phyloP scores from a whole-genome alignment of 2,329 filamentous ascomycete species.

The Verticillium klebahnii region DNA sequence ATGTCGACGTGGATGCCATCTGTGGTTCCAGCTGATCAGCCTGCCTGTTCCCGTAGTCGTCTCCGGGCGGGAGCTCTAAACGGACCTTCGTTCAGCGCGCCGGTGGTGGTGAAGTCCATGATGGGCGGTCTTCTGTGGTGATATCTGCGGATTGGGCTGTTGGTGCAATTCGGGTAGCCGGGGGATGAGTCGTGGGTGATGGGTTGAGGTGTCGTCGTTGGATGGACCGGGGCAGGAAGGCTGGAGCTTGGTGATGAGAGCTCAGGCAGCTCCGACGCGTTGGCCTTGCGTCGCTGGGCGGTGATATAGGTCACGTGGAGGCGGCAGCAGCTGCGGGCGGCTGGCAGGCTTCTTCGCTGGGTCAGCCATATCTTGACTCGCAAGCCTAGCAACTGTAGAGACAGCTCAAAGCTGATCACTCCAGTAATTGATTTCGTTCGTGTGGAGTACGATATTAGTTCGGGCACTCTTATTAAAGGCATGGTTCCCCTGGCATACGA shows the following conservation, averaged over 20 bases:
- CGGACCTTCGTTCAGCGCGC: constrained; percentile 60
- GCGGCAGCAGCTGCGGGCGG: not conserved
- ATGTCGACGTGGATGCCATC: constrained; percentile 99
- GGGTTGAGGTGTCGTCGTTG: constrained; percentile 16
- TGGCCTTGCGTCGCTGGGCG: constrained; percentile 12
- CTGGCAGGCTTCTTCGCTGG: not conserved
- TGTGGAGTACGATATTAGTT: no score
- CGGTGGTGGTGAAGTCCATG: constrained; percentile 62
- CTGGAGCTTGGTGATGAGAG: constrained; percentile 30
- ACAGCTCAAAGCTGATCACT: no score
- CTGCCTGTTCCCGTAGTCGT: not conserved
- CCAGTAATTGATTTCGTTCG: no score
- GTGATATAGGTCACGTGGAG: not conserved
- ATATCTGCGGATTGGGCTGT: constrained; percentile 12
- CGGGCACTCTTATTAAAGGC: no score
- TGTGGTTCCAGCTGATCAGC: constrained; percentile 29
- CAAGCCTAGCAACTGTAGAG: no score
- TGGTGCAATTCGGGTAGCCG: not conserved
- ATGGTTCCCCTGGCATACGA: no score
- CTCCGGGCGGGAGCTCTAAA: constrained; percentile 10
- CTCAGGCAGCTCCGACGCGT: constrained; percentile 46
- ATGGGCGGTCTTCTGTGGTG: not conserved
- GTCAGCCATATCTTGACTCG: no score
- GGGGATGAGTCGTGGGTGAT: constrained; percentile 8
- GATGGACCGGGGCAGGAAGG: constrained; percentile 14